phyloP scores from a whole-genome alignment of 2,329 filamentous ascomycete genomes.

The Monosporascus sp. region DNA sequence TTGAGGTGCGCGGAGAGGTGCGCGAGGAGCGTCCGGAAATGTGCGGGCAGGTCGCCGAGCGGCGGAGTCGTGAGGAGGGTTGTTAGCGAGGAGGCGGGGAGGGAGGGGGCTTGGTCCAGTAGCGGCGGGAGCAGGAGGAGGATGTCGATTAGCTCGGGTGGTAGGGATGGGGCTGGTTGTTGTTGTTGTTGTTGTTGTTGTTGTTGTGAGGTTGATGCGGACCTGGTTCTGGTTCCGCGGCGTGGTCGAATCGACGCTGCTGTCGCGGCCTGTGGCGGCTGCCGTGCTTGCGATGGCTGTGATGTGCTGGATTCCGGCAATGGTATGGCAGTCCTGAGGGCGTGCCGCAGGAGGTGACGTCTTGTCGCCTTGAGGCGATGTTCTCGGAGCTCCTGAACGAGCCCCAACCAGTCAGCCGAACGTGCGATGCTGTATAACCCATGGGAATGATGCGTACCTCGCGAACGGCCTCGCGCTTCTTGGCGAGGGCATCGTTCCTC shows the following conservation, averaged over 20 bases:
- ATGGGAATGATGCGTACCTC: conserved; percentile 37
- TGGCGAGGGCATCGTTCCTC: conserved; percentile 43
- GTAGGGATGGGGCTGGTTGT: conserved; percentile 22
- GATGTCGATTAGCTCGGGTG: conserved; percentile 46
- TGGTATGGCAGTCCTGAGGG: conserved; percentile 41
- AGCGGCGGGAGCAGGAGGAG: conserved; percentile 50
- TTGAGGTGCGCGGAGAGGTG: conserved; percentile 47
- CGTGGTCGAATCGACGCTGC: conserved; percentile 5
- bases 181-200: conserved; percentile 5
- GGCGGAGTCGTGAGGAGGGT: conserved; percentile 47
- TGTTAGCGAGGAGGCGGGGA: conserved; percentile 31
- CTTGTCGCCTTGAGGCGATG: conserved; percentile 45
- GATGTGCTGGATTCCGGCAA: conserved; percentile 15
- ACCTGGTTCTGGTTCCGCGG: conserved; percentile 12
- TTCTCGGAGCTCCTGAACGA: conserved; percentile 42
- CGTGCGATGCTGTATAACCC: not conserved
- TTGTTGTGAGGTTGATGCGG: conserved; percentile 14
- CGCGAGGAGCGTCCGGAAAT: conserved; percentile 42
- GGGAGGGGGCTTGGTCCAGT: conserved; percentile 30
- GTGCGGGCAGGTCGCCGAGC: conserved; percentile 39
- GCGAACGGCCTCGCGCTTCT: conserved; percentile 43
- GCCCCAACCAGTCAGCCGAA: not conserved
- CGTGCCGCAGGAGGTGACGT: conserved; percentile 44
- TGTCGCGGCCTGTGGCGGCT: conserved; percentile 11
- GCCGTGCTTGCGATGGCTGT: conserved; percentile 13